Evolutionary conservation across 148 eudicot genomes (phyloP), one percentile per base, ranked within the genome.

Genomic region (Vaccinium darrowii): DNA sequence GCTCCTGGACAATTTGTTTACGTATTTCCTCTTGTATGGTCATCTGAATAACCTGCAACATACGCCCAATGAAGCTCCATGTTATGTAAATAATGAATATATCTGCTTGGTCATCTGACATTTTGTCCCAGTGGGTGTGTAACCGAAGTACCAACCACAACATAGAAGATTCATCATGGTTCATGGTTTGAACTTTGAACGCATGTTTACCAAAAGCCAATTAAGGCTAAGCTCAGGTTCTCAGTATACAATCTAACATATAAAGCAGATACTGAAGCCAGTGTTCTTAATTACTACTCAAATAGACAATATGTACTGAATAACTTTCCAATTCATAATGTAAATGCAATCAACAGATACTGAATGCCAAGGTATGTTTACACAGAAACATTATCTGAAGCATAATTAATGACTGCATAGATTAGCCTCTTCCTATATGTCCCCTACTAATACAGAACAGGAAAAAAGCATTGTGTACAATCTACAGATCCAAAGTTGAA

Each of bases 1-100:
- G 90, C 91, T 96, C 99, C 87, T 96, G 99, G 86, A 95, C 99
- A 84, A 96, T 96, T 87, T 96, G 99, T 86, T 93, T 95, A 65
- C 98, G 98, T 78, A 92, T 93, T 82, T 96, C 99, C 86, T 96
- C 99, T 87, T 96, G 99, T 89, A 96, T 91, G 82, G 92, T 96
- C 99, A 96, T 96, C 91, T 92, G 99, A 80, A 96, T 96, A 65
- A 94, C 99, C 98, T 96, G 93, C 72, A 78, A 87, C 60, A 85
- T 52, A 86, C 27, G 30, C 33, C 8, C 69, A 65, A 86, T 56
- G 69, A 81, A 76, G 49, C 19, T 47, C 75, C 54, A 85, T 36
- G 60, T 62, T 54, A 72, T 18, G 47, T 56, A 16, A 21, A 47
- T n/a, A 73, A n/a, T 39, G 8, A 33, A 47, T 23, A 73, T 43